Percentiles rank a stretch among this genome's conserved stretches.
phyloP scores from a whole-genome alignment of 73 alveolate genomes.

The Paraurostyla sp. region DNA sequence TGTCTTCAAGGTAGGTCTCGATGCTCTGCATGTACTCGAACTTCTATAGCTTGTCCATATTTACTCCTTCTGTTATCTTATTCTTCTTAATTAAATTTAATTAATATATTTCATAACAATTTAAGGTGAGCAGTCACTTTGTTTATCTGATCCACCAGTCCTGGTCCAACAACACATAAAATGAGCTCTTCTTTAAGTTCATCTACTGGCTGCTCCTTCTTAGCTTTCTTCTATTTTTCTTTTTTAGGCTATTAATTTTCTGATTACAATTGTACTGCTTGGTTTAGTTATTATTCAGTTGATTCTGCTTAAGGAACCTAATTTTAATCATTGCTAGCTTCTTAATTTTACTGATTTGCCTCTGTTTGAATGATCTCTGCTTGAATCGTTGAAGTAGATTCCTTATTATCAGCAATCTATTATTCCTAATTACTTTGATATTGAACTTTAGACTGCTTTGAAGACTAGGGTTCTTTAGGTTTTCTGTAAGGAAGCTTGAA shows the following conservation, averaged over 20 bases:
- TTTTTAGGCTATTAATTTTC: too few relatives aligned
- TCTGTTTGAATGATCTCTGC: too few relatives aligned
- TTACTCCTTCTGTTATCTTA: slow-evolving; percentile 1
- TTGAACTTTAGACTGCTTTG: too few relatives aligned
- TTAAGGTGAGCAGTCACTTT: slow-evolving; percentile 15
- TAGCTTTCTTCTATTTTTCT: not conserved
- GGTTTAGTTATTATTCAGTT: too few relatives aligned
- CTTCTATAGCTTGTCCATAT: slow-evolving; percentile 73
- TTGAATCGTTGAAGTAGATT: too few relatives aligned
- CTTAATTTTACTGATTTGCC: too few relatives aligned
- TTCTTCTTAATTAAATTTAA: slow-evolving; percentile 9
- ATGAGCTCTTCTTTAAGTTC: not conserved
- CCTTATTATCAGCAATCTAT: too few relatives aligned
- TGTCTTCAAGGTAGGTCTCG: slow-evolving; percentile 92
- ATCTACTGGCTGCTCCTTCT: not conserved
- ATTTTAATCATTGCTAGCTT: too few relatives aligned
- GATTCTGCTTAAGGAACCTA: too few relatives aligned
- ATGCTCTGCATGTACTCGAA: slow-evolving; percentile 84
- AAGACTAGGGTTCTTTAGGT: not conserved
- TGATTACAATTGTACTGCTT: too few relatives aligned
- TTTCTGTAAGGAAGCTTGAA: not conserved
- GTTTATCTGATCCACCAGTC: not conserved
- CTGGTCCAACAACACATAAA: slow-evolving; percentile 47
- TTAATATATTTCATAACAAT: slow-evolving; percentile 8
- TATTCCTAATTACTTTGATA: too few relatives aligned